Evolutionary conservation across 2,329 filamentous ascomycete genomes (phyloP).

Genomic region (Neofusicoccum ribis): DNA sequence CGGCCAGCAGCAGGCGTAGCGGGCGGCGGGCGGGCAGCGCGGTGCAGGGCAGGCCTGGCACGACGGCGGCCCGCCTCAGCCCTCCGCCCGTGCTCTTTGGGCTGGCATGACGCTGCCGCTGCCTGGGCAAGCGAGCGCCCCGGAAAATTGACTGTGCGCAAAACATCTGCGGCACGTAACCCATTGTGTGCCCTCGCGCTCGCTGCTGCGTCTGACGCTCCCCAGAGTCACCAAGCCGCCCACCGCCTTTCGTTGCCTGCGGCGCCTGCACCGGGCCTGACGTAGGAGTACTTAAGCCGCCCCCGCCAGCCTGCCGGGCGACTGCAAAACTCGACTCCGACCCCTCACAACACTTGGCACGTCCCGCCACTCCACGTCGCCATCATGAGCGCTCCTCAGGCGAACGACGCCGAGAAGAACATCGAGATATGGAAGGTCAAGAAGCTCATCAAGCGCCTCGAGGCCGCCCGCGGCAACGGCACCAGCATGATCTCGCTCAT

Average conservation of each 20-base stretch:
- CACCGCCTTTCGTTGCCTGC: slow-evolving; percentile 9
- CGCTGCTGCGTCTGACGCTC: not conserved
- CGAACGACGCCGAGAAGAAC: slow-evolving; percentile 98
- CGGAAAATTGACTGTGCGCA: slow-evolving; percentile 18
- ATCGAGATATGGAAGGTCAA: slow-evolving; percentile 96
- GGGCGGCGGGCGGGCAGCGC: not conserved
- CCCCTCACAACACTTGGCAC: slow-evolving; percentile 16
- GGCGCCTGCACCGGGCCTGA: slow-evolving; percentile 6
- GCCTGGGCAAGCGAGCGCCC: slow-evolving; percentile 8
- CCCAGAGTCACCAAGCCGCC: not conserved
- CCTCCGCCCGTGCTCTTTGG: not conserved
- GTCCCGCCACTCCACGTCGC: slow-evolving; percentile 14
- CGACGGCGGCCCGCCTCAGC: too few relatives aligned
- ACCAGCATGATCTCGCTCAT: slow-evolving; percentile 99
- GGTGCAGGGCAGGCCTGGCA: too few relatives aligned
- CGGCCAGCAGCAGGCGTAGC: not conserved
- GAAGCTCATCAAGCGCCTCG: slow-evolving; percentile 98
- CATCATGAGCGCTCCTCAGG: slow-evolving; percentile 42
- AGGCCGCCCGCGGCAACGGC: slow-evolving; percentile 95
- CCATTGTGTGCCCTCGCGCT: slow-evolving; percentile 7
- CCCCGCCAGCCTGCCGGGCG: slow-evolving; percentile 1
- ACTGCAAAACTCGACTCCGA: slow-evolving; percentile 18
- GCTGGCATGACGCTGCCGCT: not conserved
- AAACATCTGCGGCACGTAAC: slow-evolving; percentile 8
- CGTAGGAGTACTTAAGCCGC: not conserved